These are phyloP conservation scores for Usnea hakonensis DNA, from an alignment of 495 filamentous ascomycete genomes.

Conservation along the genomic window DNA sequence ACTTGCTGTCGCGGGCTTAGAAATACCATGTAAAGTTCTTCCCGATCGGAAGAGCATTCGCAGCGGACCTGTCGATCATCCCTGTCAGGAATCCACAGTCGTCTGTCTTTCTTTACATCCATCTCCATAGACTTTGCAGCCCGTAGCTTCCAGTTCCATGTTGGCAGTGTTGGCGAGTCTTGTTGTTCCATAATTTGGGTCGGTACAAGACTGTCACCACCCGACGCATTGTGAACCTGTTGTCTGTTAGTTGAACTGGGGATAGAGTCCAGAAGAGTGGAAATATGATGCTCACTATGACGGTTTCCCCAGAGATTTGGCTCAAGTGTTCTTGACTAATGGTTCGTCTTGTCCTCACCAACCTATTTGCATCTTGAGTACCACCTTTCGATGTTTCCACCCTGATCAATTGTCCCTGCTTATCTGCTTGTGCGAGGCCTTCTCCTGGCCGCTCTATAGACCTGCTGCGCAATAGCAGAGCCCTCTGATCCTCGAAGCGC, in stretches of 20 bases:
- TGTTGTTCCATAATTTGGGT: slow-evolving; percentile 2
- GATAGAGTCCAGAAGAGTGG: background rate
- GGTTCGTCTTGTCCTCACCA: background rate
- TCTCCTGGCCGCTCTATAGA: background rate
- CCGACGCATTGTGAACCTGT: background rate
- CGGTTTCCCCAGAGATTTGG: background rate
- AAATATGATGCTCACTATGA: background rate
- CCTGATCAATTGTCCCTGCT: background rate
- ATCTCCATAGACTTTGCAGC: slow-evolving; percentile 15
- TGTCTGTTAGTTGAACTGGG: background rate
- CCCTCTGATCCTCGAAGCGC: background rate
- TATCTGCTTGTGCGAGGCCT: background rate
- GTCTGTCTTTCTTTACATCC: slow-evolving; percentile 11
- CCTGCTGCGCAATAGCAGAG: background rate
- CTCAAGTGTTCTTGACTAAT: background rate
- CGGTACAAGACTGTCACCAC: background rate
- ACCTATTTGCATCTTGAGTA: background rate
- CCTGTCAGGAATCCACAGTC: background rate
- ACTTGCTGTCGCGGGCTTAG: background rate
- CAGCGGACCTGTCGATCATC: slow-evolving; percentile 29
- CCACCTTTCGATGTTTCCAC: background rate
- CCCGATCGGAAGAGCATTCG: slow-evolving; percentile 35
- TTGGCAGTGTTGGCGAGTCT: background rate
- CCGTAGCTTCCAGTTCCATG: slow-evolving; percentile 18
- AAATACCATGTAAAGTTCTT: slow-evolving; percentile 40